Conservation (phyloP, 768 basidiomycete species). For the Leccinum barrowsii region DNA sequence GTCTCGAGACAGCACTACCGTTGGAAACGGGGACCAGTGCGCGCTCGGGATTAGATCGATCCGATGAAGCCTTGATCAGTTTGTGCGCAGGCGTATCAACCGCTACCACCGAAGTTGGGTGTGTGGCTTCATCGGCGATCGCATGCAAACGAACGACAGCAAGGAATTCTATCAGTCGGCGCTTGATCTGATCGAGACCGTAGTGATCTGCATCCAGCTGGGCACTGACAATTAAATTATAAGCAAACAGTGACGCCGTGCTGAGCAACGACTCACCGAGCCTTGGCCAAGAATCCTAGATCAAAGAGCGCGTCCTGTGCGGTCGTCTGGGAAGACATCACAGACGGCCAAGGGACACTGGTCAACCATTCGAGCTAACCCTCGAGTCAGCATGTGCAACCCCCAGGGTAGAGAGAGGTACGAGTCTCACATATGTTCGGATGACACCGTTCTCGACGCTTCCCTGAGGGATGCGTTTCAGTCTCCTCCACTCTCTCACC, state of each 20-base stretch:
- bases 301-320: constrained; percentile 42
- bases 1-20: constrained; percentile 12
- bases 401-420: not conserved
- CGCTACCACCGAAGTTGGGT: not conserved
- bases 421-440: constrained; percentile 65
- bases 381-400: constrained; percentile 6
- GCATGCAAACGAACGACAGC: constrained; percentile 70
- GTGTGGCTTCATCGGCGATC: constrained; percentile 20
- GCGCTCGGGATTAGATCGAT: constrained; percentile 19
- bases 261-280: constrained; percentile 39
- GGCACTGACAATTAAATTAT: constrained; percentile 20
- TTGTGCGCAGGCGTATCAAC: constrained; percentile 17
- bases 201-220: constrained; percentile 91
- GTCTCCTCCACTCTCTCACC: constrained; percentile 75
- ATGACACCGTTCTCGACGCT: constrained; percentile 91
- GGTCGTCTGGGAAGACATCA: constrained; percentile 16
- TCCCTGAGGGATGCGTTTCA: constrained; percentile 85
- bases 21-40: constrained; percentile 18
- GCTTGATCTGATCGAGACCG: constrained; percentile 90
- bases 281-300: constrained; percentile 59
- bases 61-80: constrained; percentile 15
- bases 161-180: constrained; percentile 86
- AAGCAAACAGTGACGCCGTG: not conserved
- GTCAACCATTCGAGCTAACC: constrained; percentile 81
- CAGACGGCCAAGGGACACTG: constrained; percentile 75